Evolutionary conservation across 83 land plant genomes (phyloP).

Genomic region (Isoetes engelmannii): DNA sequence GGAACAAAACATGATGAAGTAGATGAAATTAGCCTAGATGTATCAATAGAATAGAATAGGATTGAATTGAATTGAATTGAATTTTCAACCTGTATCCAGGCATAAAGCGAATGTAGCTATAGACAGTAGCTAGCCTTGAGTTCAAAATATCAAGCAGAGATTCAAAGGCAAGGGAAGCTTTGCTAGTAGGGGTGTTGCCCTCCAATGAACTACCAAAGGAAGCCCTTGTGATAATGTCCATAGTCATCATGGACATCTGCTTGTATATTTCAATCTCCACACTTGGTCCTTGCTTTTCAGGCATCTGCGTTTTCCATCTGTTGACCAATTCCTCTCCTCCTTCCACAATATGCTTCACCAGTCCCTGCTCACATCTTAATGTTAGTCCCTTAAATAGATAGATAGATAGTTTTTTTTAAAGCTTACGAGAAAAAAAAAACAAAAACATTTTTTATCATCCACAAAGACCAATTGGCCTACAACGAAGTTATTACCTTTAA

Average conservation of each 20-base stretch:
- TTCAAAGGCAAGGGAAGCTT: slow-evolving; percentile 6
- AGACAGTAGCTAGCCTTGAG: background rate
- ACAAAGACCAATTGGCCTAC: background rate
- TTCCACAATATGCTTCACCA: background rate
- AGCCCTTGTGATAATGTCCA: slow-evolving; percentile 8
- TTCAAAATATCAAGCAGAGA: background rate
- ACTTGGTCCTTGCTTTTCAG: background rate
- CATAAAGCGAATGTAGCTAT: slow-evolving; percentile 5
- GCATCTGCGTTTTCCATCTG: slow-evolving; percentile 1
- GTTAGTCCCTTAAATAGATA: background rate
- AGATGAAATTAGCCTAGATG: background rate
- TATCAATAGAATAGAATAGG: background rate
- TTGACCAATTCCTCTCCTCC: slow-evolving; percentile 3
- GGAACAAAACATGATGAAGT: background rate
- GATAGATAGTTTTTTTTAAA: background rate
- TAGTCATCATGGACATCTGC: slow-evolving; percentile 1
- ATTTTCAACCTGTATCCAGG: slow-evolving; percentile 11
- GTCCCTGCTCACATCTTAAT: background rate
- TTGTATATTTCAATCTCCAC: background rate
- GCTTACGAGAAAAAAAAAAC: background rate
- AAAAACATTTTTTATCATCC: background rate
- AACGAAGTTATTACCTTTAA: slow-evolving; percentile 9
- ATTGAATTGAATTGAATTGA: background rate
- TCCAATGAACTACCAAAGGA: background rate
- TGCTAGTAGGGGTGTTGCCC: background rate